A percentile compares a stretch with the other conserved stretches of the same genome.
phyloP scores from a whole-genome alignment of 2,329 filamentous ascomycete genomes.

The Thielaviopsis populi region DNA sequence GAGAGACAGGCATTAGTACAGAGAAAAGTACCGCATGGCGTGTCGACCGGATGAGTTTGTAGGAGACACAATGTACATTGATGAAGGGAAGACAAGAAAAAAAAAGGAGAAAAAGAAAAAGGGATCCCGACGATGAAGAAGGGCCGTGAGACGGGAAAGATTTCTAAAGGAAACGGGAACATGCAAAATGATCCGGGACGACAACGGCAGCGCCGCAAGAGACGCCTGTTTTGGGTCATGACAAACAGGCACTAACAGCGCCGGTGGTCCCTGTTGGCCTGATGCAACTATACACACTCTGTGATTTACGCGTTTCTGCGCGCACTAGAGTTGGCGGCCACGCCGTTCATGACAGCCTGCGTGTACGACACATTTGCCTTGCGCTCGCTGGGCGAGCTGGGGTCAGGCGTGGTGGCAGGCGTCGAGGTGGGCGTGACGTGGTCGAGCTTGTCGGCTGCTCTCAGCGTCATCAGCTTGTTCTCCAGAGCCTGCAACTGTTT shows the following conservation, averaged over 20 bases:
- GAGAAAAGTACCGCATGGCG: not conserved
- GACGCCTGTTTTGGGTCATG: not conserved
- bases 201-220: not conserved
- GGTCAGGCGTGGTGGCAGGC: conserved; percentile 51
- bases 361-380: not conserved
- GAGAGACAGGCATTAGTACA: not conserved
- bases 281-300: not conserved
- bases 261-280: too few relatives aligned
- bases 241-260: not conserved
- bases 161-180: not conserved
- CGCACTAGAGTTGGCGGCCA: not conserved
- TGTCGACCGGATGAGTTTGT: not conserved
- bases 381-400: conserved; percentile 28
- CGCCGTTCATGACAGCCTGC: not conserved
- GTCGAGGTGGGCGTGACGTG: conserved; percentile 38
- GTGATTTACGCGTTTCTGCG: conserved; percentile 6
- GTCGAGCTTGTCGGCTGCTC: conserved; percentile 28
- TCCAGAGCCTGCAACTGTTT: conserved; percentile 39
- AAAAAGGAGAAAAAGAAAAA: not conserved
- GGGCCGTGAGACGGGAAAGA: not conserved
- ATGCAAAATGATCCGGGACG: not conserved
- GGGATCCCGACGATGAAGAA: not conserved
- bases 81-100: not conserved
- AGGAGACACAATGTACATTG: conserved; percentile 6
- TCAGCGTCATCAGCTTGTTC: conserved; percentile 20